Evolutionary conservation across 1,284 basidiomycete species (phyloP).

Genomic region (Ganoderma meredithae): DNA sequence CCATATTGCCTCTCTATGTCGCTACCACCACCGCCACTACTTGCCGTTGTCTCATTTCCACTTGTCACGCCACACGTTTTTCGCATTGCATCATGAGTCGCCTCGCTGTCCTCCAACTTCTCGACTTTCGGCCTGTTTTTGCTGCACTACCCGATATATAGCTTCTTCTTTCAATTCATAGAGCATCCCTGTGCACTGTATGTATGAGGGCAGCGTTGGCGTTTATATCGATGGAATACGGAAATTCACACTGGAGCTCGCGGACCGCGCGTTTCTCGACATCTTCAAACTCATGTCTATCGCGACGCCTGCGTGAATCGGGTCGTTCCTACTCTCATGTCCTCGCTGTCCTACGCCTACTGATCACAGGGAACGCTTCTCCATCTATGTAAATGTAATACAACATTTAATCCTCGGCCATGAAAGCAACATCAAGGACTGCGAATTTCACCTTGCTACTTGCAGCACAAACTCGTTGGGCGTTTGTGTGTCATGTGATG

Average conservation of each 20-base stretch:
- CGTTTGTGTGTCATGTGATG: background rate
- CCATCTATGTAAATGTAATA: no score
- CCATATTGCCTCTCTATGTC: background rate
- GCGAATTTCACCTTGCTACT: no score
- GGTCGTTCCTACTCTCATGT: no score
- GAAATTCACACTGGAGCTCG: background rate
- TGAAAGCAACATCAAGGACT: no score
- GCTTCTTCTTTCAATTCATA: conserved; percentile 26
- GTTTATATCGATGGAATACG: conserved; percentile 9
- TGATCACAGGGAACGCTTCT: no score
- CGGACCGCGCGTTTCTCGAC: background rate
- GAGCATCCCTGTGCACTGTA: conserved; percentile 26
- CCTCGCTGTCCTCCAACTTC: conserved; percentile 20
- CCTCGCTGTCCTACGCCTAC: no score
- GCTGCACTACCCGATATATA: conserved; percentile 30
- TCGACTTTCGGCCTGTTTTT: conserved; percentile 25
- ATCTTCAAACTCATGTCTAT: background rate
- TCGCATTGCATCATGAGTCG: conserved; percentile 25
- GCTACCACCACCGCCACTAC: background rate
- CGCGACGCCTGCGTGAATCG: background rate
- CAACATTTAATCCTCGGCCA: no score
- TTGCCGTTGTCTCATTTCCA: conserved; percentile 2
- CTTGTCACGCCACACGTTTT: conserved; percentile 23
- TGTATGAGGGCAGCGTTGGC: conserved; percentile 12
- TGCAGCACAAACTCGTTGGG: background rate